Conservation (phyloP, 192 early-diverging fungal genomes). For the Entomortierella parvispora region DNA sequence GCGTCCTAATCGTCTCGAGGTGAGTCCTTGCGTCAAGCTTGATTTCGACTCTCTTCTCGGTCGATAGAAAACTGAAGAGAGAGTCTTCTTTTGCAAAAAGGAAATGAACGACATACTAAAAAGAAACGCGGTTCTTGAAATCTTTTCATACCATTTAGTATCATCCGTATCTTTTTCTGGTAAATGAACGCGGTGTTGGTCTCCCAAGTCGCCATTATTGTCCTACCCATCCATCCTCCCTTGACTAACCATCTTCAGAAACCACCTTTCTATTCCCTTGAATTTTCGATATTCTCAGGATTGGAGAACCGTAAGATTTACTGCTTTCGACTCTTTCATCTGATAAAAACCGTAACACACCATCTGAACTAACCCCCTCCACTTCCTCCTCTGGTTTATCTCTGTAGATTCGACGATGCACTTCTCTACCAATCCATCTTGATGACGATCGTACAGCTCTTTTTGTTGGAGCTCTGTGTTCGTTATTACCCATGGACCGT, state of each 20-base stretch:
- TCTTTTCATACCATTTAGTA: constrained; percentile 8
- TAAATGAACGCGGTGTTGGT: constrained; percentile 2
- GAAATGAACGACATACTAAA: too few relatives aligned
- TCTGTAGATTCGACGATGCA: constrained; percentile 61
- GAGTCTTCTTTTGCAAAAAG: neutral
- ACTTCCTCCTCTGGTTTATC: neutral
- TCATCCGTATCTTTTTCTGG: constrained; percentile 52
- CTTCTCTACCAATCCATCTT: constrained; percentile 64
- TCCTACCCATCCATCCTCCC: neutral
- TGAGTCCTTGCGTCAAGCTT: too few relatives aligned
- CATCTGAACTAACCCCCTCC: neutral
- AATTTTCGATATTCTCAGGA: too few relatives aligned
- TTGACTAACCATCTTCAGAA: neutral
- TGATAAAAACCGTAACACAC: neutral
- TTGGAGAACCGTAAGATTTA: constrained; percentile 45
- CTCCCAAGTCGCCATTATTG: neutral
- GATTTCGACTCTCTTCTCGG: constrained; percentile 3
- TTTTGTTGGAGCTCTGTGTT: constrained; percentile 60
- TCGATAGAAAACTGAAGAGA: neutral
- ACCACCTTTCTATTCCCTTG: neutral
- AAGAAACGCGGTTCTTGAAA: too few relatives aligned
- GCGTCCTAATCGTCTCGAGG: constrained; percentile 64
- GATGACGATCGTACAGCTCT: constrained; percentile 64
- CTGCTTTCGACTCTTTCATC: neutral
- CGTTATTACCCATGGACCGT: constrained; percentile 53